Evolutionary conservation across 345 rosid genomes (phyloP).

Genomic region (Diplotaxis tenuifolia): DNA sequence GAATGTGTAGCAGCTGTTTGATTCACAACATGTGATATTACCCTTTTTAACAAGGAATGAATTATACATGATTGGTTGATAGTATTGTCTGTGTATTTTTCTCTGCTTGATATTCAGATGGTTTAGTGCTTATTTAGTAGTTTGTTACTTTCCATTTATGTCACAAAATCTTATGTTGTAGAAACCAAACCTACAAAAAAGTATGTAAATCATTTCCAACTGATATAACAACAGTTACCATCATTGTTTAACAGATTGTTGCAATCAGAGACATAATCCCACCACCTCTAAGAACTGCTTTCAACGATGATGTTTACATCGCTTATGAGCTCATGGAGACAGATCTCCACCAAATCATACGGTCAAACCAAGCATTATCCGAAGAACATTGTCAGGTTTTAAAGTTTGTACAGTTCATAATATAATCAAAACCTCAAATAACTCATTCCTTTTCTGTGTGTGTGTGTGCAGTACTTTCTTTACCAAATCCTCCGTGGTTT

Average conservation of each 20-base stretch:
- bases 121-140: background rate
- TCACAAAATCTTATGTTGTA: background rate
- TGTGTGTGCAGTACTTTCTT: slow-evolving; percentile 73
- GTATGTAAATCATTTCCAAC: background rate
- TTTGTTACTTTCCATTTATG: slow-evolving; percentile 3
- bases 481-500: slow-evolving; percentile 97
- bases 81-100: too few species aligned
- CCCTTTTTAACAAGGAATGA: background rate
- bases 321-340: too few species aligned
- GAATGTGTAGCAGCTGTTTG: slow-evolving; percentile 21
- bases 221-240: background rate
- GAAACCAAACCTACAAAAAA: background rate
- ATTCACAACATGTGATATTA: background rate
- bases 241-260: slow-evolving; percentile 56
- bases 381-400: slow-evolving; percentile 95
- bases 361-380: slow-evolving; percentile 78
- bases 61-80: background rate
- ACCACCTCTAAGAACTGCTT: slow-evolving; percentile 73
- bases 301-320: slow-evolving; percentile 94
- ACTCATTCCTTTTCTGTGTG: background rate
- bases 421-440: background rate
- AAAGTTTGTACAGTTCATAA: background rate
- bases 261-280: slow-evolving; percentile 98
- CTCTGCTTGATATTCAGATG: background rate
- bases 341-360: slow-evolving; percentile 84